A percentile compares a stretch with the other conserved stretches of the same genome.
Conservation (phyloP, 495 filamentous ascomycete species). For the Margaritispora aquatica region DNA sequence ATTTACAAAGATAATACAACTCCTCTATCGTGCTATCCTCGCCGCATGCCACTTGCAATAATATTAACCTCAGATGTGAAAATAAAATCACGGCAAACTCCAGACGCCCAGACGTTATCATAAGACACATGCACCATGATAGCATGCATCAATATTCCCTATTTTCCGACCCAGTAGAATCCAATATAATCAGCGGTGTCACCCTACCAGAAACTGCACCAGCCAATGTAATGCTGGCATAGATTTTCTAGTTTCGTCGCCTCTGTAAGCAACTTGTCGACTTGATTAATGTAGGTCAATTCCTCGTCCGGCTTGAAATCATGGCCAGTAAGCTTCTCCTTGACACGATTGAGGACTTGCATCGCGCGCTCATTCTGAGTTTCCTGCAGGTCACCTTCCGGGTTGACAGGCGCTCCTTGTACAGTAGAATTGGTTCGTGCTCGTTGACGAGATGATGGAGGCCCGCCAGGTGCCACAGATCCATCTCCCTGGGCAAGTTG, state of each 20-base stretch:
- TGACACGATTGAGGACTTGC: conserved; percentile 84
- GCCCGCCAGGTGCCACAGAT: conserved; percentile 38
- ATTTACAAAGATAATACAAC: not conserved
- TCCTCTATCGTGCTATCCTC: not conserved
- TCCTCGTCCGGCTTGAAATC: conserved; percentile 69
- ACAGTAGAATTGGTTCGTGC: conserved; percentile 48
- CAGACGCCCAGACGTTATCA: not conserved
- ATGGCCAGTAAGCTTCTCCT: conserved; percentile 83
- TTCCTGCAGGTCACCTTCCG: conserved; percentile 50
- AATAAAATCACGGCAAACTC: not conserved
- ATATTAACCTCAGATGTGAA: not conserved
- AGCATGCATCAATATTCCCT: not conserved
- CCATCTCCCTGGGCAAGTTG: conserved; percentile 35
- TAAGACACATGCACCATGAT: not conserved
- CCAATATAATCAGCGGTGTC: not conserved
- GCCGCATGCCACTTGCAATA: not conserved
- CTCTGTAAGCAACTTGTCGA: conserved; percentile 88
- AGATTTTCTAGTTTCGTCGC: conserved; percentile 96
- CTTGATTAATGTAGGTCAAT: conserved; percentile 79
- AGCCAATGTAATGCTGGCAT: conserved; percentile 98
- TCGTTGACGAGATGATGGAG: conserved; percentile 41
- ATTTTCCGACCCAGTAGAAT: not conserved
- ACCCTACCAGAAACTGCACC: conserved; percentile 83
- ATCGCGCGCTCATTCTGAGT: conserved; percentile 89
- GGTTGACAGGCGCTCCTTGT: conserved; percentile 25